A percentile compares a stretch with the other conserved stretches of the same genome.
Conservation (phyloP, 2,329 filamentous ascomycete species). For the Epichloe glyceriae region DNA sequence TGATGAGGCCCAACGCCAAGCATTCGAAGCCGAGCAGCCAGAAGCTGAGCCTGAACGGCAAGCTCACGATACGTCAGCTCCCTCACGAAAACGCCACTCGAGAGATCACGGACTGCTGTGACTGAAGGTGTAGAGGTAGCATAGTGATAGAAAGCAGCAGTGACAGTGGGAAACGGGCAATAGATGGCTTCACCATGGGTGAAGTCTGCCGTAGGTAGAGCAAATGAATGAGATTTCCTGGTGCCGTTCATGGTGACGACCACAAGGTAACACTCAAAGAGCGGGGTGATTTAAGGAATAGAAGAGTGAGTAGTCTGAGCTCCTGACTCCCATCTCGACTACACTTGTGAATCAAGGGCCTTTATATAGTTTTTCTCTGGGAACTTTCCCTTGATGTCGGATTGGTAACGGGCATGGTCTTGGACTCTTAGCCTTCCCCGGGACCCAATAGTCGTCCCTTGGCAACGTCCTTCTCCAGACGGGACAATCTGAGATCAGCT, state of each 20-base stretch:
- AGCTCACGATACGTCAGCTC: constrained; percentile 33
- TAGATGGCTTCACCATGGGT: constrained; percentile 9
- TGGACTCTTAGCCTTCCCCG: constrained; percentile 1
- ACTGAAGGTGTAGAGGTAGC: constrained; percentile 23
- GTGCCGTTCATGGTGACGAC: constrained; percentile 7
- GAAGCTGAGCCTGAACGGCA: constrained; percentile 26
- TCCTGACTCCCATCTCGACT: neutral
- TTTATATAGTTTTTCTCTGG: constrained; percentile 9
- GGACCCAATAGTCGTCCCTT: neutral
- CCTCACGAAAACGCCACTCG: constrained; percentile 11
- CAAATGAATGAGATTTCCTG: constrained; percentile 4
- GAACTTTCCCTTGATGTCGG: constrained; percentile 4
- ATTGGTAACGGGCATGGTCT: neutral
- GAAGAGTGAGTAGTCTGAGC: constrained; percentile 1
- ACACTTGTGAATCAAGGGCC: constrained; percentile 4
- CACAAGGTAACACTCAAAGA: constrained; percentile 1
- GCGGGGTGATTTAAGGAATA: neutral
- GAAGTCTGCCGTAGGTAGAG: constrained; percentile 5
- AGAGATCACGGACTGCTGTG: constrained; percentile 26
- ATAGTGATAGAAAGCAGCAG: constrained; percentile 25
- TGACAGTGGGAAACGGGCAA: constrained; percentile 25
- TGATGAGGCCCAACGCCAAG: constrained; percentile 30
- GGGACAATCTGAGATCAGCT: constrained; percentile 1
- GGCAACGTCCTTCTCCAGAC: neutral
- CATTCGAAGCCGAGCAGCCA: constrained; percentile 26